phyloP scores from a whole-genome alignment of 768 basidiomycete genomes.

The Cystofilobasidium ferigula region DNA sequence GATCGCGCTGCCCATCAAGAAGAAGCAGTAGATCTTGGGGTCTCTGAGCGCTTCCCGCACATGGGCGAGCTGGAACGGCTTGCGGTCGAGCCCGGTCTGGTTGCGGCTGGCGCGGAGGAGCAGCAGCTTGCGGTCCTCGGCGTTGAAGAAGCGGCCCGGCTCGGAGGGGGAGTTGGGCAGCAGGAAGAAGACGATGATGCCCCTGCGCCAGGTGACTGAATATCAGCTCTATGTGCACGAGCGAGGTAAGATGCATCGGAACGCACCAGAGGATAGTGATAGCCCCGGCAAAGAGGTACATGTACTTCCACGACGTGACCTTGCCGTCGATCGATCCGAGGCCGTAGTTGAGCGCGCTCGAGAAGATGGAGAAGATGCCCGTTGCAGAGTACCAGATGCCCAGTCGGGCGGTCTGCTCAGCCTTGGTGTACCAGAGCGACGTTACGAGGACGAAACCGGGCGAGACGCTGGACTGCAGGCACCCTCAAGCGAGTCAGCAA shows the following conservation, averaged over 20 bases:
- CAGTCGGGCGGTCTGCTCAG: conserved; percentile 36
- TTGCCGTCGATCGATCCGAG: conserved; percentile 28
- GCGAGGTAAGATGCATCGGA: neutral
- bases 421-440: conserved; percentile 38
- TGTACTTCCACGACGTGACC: conserved; percentile 34
- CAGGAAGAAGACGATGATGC: conserved; percentile 35
- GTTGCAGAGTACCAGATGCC: conserved; percentile 34
- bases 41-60: conserved; percentile 35
- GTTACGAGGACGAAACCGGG: conserved; percentile 40
- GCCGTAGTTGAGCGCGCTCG: conserved; percentile 39
- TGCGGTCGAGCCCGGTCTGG: conserved; percentile 24
- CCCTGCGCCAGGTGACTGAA: conserved; percentile 32
- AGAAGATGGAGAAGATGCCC: conserved; percentile 38
- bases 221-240: conserved; percentile 29
- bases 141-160: conserved; percentile 34
- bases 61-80: conserved; percentile 32
- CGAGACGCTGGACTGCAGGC: conserved; percentile 31
- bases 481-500: neutral
- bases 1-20: conserved; percentile 36
- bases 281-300: conserved; percentile 27
- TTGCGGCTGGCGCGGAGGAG: conserved; percentile 29
- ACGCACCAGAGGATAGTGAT: conserved; percentile 8
- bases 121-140: conserved; percentile 32
- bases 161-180: conserved; percentile 36
- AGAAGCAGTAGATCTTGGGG: conserved; percentile 37